Conservation (phyloP, 2,329 filamentous ascomycete genomes). For the Verticillium nubilum region DNA sequence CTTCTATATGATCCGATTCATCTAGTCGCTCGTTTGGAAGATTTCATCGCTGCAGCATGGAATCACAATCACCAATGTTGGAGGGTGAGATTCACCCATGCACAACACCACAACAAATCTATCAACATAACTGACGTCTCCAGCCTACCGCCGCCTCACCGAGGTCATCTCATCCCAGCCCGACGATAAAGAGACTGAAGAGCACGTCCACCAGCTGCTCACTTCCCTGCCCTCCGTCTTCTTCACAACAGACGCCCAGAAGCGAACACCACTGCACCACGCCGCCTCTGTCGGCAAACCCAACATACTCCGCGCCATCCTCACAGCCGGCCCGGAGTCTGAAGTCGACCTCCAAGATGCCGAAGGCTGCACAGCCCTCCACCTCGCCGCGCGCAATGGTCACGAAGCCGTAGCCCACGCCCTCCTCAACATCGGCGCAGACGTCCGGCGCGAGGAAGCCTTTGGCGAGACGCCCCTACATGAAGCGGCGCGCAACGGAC, state of each 20-base stretch:
- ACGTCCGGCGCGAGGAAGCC: conserved; percentile 10
- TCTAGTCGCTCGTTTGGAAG: not conserved
- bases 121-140: not conserved
- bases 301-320: conserved; percentile 7
- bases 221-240: conserved; percentile 11
- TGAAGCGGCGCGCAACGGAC: conserved; percentile 8
- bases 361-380: conserved; percentile 11
- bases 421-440: conserved; percentile 8
- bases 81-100: conserved; percentile 8
- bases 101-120: too few relatives aligned
- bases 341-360: conserved; percentile 10
- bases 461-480: conserved; percentile 11
- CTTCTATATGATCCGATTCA: not conserved
- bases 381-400: conserved; percentile 10
- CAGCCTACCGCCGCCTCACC: conserved; percentile 11
- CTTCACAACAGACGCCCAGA: conserved; percentile 7
- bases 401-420: conserved; percentile 8
- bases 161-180: conserved; percentile 8
- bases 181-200: conserved; percentile 3
- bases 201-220: conserved; percentile 9
- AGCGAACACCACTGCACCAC: conserved; percentile 11
- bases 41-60: not conserved
- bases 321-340: conserved; percentile 2
- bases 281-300: conserved; percentile 8
- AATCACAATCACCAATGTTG: conserved; percentile 12